Evolutionary conservation across 441 rosid genomes (phyloP), one percentile per base, ranked within the genome.

Genomic region (Adansonia rubrostipa): DNA sequence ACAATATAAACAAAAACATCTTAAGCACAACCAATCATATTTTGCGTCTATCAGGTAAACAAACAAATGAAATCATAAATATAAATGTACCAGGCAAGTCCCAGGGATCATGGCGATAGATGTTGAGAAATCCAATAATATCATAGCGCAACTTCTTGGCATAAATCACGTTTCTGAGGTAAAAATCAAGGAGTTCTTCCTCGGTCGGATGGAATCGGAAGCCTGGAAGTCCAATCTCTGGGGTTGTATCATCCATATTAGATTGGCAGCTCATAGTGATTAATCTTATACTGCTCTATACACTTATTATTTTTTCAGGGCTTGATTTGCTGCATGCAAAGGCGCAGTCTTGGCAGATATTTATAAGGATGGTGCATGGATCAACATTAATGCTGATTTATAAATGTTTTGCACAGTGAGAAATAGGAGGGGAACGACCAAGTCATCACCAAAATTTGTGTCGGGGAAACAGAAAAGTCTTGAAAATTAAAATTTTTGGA

Each of bases 141-240:
- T 60, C 91, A 3, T 75, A 80, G 42, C 81, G 82, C 24, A 84
- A 50, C 76, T 7, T 84, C 60, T 87, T 90, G 11, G 91, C 92
- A 24, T 77, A 89, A 73, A 96, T 82, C 87, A 80, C 86, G 87
- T 86, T 96, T 76, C 82, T 92, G 69, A 96, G 97, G 81, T 96
- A 96, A 85, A 94, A 96, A 75, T 89, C 91, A 14, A 96, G 91
- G 62, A 96, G 92, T 78, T 96, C 99, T 24, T 93, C 94, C 79
- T 96, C 99, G 0, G 98, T 96, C 0, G 99, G 98, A 76, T 93
- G 98, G 88, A 94, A 96, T 15, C 99, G 85, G 78, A 94, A 92
- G 17, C 97, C 98, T 0, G 99, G 99, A 73, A 96, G 96, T 20
- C 86, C 88, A 51, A 86, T 73, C 74, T 84, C 84, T 10, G 81